A percentile compares a stretch with the other conserved stretches of the same genome.
These are phyloP conservation scores for Spizellomyces punctatus DNA, from an alignment of 192 early-diverging fungal genomes.

Conservation along the genomic window DNA sequence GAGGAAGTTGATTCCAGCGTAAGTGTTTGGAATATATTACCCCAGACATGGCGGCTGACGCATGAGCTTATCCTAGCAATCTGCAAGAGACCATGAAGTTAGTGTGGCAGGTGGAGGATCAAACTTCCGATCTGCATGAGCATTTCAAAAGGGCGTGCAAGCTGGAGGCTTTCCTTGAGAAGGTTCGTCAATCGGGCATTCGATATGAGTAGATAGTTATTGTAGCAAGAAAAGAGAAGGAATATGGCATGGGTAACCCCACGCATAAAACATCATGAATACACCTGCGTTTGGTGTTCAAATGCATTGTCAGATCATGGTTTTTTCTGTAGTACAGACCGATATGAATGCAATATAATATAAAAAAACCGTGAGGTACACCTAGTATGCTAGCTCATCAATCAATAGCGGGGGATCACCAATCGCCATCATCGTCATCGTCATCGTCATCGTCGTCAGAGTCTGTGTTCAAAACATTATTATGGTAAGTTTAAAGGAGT, in stretches of 20 bases:
- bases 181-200: conserved; percentile 17
- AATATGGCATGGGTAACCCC: too few relatives aligned
- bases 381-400: too few relatives aligned
- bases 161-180: conserved; percentile 15
- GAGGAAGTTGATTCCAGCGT: conserved; percentile 52
- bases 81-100: conserved; percentile 3
- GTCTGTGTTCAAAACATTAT: conserved; percentile 23
- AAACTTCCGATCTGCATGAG: not conserved
- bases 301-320: too few relatives aligned
- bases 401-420: too few relatives aligned
- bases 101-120: not conserved
- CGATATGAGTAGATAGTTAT: too few relatives aligned
- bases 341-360: too few relatives aligned
- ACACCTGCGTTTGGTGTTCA: too few relatives aligned
- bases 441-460: conserved; percentile 42
- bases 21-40: conserved; percentile 26
- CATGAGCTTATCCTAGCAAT: not conserved
- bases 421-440: conserved; percentile 30
- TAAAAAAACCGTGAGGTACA: too few relatives aligned
- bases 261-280: too few relatives aligned
- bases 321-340: too few relatives aligned
- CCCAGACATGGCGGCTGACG: not conserved
- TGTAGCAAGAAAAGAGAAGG: too few relatives aligned
- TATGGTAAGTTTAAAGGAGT: conserved; percentile 2
- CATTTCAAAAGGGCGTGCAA: not conserved